phyloP scores from a whole-genome alignment of 2,329 filamentous ascomycete species.

The Eutypella sp. region DNA sequence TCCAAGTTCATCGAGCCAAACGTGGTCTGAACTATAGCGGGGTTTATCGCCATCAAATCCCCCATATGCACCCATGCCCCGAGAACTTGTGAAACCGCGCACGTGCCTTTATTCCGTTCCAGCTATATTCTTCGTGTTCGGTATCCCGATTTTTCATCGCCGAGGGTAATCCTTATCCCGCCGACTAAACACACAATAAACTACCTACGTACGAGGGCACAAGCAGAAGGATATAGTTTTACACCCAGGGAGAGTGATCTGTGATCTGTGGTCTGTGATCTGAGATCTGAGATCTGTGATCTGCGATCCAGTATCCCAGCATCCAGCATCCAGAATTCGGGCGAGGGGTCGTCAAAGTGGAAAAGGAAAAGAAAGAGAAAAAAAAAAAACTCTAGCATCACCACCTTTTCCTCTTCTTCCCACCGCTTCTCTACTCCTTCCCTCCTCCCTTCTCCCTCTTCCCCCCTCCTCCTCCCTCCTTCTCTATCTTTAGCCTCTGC shows the following conservation, averaged over 20 bases:
- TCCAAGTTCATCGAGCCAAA: too few relatives aligned
- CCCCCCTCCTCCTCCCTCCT: constrained; percentile 11
- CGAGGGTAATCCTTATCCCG: background rate
- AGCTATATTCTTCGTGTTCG: background rate
- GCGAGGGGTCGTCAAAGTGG: constrained; percentile 23
- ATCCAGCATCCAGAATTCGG: constrained; percentile 9
- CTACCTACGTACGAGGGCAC: background rate
- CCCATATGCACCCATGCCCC: too few relatives aligned
- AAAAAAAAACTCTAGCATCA: too few relatives aligned
- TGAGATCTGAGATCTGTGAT: constrained; percentile 4
- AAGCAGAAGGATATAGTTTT: background rate
- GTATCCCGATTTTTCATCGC: background rate
- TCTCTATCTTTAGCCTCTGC: constrained; percentile 18
- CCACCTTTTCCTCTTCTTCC: constrained; percentile 10
- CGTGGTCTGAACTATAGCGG: too few relatives aligned
- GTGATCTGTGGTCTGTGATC: constrained; percentile 2
- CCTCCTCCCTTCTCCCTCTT: constrained; percentile 12
- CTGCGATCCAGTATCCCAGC: background rate
- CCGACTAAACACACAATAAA: background rate
- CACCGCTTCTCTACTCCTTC: constrained; percentile 4
- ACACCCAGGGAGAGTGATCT: constrained; percentile 2
- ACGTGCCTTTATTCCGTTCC: background rate
- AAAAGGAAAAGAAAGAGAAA: too few relatives aligned
- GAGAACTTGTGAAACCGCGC: background rate
- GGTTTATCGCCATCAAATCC: too few relatives aligned